phyloP scores from a whole-genome alignment of 2,329 filamentous ascomycete genomes.

The Colletotrichum spaethianum region DNA sequence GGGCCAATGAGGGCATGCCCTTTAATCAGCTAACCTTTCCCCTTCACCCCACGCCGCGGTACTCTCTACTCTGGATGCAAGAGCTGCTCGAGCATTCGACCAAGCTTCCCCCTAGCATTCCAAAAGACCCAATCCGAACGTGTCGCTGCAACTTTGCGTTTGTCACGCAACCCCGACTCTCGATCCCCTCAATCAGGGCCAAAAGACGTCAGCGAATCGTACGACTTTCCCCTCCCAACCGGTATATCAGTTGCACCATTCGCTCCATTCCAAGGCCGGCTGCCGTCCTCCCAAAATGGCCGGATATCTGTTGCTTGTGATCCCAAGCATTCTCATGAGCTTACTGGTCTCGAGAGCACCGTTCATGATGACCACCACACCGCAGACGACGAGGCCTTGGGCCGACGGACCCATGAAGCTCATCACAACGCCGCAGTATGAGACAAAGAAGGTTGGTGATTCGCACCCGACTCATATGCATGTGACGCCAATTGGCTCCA shows the following conservation, averaged over 20 bases:
- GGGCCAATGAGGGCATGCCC: constrained; percentile 32
- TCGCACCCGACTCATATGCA: background rate
- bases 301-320: constrained; percentile 46
- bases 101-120: constrained; percentile 13
- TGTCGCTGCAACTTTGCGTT: constrained; percentile 13
- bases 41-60: background rate
- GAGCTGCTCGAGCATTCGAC: background rate
- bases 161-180: constrained; percentile 22
- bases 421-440: constrained; percentile 67
- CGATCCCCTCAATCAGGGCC: constrained; percentile 10
- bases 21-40: constrained; percentile 35
- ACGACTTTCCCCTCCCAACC: constrained; percentile 21
- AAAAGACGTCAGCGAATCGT: constrained; percentile 29
- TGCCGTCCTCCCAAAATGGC: constrained; percentile 38
- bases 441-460: constrained; percentile 62
- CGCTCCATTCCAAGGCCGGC: background rate
- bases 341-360: constrained; percentile 54
- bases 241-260: constrained; percentile 14
- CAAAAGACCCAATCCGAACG: background rate
- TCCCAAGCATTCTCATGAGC: constrained; percentile 49
- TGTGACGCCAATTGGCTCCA: constrained; percentile 1
- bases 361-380: constrained; percentile 53
- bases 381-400: constrained; percentile 57
- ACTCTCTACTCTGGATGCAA: background rate
- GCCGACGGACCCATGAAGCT: constrained; percentile 69